Conservation (phyloP, 2,329 filamentous ascomycete species). For the Pseudogymnoascus sp. region DNA sequence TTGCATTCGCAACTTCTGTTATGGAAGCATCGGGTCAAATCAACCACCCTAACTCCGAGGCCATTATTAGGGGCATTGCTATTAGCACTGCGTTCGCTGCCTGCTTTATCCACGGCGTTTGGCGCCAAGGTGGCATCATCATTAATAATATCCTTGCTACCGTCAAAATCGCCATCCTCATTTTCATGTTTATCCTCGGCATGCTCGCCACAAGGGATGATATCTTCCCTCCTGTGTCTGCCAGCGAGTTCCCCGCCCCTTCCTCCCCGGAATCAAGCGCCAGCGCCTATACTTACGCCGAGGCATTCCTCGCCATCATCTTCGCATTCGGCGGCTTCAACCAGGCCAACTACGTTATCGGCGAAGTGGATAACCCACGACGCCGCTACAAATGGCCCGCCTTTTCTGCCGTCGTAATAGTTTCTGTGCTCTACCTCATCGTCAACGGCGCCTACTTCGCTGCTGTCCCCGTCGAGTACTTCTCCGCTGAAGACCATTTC, state of each 20-base stretch:
- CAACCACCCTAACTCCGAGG: constrained; percentile 15
- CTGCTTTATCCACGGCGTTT: constrained; percentile 40
- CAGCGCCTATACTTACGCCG: constrained; percentile 24
- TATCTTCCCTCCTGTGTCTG: neutral
- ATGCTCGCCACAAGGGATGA: constrained; percentile 16
- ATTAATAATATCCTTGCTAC: constrained; percentile 44
- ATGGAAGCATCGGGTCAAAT: constrained; percentile 29
- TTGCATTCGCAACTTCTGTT: constrained; percentile 37
- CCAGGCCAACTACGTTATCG: constrained; percentile 37
- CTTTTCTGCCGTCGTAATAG: constrained; percentile 27
- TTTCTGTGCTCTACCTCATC: constrained; percentile 31
- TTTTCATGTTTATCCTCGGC: constrained; percentile 36
- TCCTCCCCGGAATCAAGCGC: neutral
- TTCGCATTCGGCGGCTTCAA: constrained; percentile 35
- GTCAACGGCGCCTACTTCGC: constrained; percentile 38
- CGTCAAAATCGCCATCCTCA: constrained; percentile 40
- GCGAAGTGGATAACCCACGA: constrained; percentile 33
- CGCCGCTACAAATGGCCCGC: constrained; percentile 30
- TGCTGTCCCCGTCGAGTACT: constrained; percentile 25
- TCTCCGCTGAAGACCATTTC: constrained; percentile 18
- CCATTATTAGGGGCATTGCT: constrained; percentile 38
- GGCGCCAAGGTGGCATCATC: constrained; percentile 40
- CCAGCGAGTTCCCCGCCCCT: neutral
- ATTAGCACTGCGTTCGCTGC: constrained; percentile 35
- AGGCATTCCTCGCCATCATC: constrained; percentile 37